Percentiles rank a stretch among this genome's conserved stretches.
Evolutionary conservation across 805 yeast species (phyloP).

Genomic region (Tetrapisispora iriomotensis): DNA sequence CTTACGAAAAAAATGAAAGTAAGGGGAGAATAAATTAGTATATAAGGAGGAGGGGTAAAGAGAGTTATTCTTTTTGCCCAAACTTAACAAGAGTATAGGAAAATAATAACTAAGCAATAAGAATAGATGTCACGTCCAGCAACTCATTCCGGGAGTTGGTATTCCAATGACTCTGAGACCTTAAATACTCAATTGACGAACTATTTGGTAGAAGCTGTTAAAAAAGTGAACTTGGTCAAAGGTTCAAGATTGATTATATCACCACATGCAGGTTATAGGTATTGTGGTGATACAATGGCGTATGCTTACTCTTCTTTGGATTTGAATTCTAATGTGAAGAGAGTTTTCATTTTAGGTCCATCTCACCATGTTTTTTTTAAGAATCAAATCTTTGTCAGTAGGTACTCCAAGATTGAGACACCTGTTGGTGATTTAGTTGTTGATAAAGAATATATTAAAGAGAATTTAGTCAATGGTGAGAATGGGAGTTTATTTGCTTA

Average conservation of each 20-base stretch:
- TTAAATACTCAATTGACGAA: constrained; percentile 44
- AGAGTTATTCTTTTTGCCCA: no score
- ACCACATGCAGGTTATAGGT: constrained; percentile 84
- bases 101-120: neutral
- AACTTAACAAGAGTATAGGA: no score
- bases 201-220: constrained; percentile 28
- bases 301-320: constrained; percentile 70
- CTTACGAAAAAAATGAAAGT: no score
- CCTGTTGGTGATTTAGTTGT: constrained; percentile 73
- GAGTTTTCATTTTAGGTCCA: constrained; percentile 82
- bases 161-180: constrained; percentile 36
- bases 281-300: constrained; percentile 69
- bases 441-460: constrained; percentile 38
- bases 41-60: neutral
- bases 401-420: constrained; percentile 53
- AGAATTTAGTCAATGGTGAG: constrained; percentile 25
- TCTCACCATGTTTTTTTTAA: constrained; percentile 81
- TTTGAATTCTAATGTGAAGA: constrained; percentile 32
- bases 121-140: constrained; percentile 41
- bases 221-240: neutral
- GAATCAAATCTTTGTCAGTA: constrained; percentile 45
- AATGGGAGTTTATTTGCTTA: constrained; percentile 33
- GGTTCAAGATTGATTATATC: neutral
- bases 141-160: constrained; percentile 92
- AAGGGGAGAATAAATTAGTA: no score